Conservation (phyloP, 768 basidiomycete species). For the Pleurotus cornucopiae region DNA sequence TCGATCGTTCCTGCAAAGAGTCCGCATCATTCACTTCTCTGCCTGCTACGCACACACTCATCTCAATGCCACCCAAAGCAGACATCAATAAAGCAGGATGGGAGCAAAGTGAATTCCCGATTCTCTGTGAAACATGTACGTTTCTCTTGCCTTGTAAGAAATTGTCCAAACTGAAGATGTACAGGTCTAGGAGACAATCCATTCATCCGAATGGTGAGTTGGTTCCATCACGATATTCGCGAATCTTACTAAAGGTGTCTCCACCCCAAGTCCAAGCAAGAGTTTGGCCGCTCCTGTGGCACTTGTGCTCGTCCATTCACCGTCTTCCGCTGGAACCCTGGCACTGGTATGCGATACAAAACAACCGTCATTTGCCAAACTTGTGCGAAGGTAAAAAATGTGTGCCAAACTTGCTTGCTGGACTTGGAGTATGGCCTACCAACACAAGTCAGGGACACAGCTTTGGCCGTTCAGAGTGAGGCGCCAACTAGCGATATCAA, state of each 20-base stretch:
- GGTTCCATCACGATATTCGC: neutral
- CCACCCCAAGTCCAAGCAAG: conserved; percentile 81
- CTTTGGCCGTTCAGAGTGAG: conserved; percentile 76
- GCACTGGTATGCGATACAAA: conserved; percentile 89
- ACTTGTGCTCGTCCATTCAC: conserved; percentile 96
- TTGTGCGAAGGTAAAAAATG: conserved; percentile 92
- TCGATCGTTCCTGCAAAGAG: neutral
- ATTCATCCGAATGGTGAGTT: conserved; percentile 87
- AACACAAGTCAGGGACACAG: conserved; percentile 96
- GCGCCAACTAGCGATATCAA: conserved; percentile 98
- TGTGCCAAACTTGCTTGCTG: conserved; percentile 96
- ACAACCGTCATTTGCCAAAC: conserved; percentile 97
- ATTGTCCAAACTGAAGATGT: conserved; percentile 9
- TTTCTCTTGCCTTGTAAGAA: neutral
- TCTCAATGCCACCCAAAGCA: conserved; percentile 68
- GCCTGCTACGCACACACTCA: conserved; percentile 8
- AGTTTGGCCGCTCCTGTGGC: conserved; percentile 93
- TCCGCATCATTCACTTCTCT: neutral
- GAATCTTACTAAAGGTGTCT: neutral
- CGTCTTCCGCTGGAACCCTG: conserved; percentile 98
- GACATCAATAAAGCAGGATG: conserved; percentile 94
- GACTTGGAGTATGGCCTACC: conserved; percentile 96
- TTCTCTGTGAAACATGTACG: conserved; percentile 90
- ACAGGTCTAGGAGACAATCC: conserved; percentile 85
- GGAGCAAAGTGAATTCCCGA: conserved; percentile 92